phyloP scores from a whole-genome alignment of 306 rosid genomes.

The Medicago truncatula region DNA sequence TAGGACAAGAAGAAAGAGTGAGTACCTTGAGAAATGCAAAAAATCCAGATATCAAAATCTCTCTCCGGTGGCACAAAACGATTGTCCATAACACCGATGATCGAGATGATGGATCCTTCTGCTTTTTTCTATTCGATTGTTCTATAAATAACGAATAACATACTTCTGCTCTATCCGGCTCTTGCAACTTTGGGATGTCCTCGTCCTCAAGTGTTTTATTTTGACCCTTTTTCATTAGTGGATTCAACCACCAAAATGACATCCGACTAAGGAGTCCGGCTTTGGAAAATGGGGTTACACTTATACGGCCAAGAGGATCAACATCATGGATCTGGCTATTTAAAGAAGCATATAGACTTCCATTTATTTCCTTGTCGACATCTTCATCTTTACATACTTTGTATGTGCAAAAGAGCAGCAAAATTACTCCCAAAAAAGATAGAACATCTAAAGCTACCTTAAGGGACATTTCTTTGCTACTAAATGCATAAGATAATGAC shows the following conservation, averaged over 20 bases:
- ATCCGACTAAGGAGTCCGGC: not conserved
- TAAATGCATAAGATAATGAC: not conserved
- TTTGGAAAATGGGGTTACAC: not conserved
- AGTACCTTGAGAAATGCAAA: not conserved
- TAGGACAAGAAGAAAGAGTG: not conserved
- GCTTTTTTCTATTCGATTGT: not conserved
- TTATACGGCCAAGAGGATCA: not conserved
- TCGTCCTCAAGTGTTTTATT: not conserved
- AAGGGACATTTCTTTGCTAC: not conserved
- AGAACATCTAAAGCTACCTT: not conserved
- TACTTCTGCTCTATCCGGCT: not conserved
- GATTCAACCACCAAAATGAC: not conserved
- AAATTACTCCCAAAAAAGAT: not conserved
- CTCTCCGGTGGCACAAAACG: not conserved
- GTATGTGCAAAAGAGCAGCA: not conserved
- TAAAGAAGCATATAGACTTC: not conserved
- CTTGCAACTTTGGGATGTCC: not conserved
- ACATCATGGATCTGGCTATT: not conserved
- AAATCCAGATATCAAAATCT: not conserved
- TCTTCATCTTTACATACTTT: not conserved
- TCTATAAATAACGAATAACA: not conserved
- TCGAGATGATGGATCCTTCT: not conserved
- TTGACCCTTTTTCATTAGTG: not conserved
- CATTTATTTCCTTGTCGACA: not conserved
- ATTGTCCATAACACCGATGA: not conserved